A percentile compares a stretch with the other conserved stretches of the same genome.
These are phyloP conservation scores for Metschnikowia rubicola DNA, from an alignment of 805 yeast genomes.

Conservation along the genomic window DNA sequence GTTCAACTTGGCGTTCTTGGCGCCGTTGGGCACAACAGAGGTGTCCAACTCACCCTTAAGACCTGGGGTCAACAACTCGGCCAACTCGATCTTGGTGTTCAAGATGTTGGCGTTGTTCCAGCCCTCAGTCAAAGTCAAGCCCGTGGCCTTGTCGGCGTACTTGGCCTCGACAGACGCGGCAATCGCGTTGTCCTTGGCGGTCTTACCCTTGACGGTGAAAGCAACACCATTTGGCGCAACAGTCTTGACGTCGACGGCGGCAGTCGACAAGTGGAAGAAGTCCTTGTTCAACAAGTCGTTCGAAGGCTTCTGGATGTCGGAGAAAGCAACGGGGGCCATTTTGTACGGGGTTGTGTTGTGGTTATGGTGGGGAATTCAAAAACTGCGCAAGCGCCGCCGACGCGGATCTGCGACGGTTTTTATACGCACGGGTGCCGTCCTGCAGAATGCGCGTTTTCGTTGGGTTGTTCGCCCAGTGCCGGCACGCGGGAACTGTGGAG, in stretches of 20 bases:
- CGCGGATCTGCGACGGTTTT: slow-evolving; percentile 13
- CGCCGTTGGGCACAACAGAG: slow-evolving; percentile 77
- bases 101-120: slow-evolving; percentile 94
- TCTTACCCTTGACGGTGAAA: slow-evolving; percentile 91
- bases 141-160: slow-evolving; percentile 88
- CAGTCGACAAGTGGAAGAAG: slow-evolving; percentile 88
- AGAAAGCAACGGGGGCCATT: slow-evolving; percentile 76
- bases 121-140: slow-evolving; percentile 92
- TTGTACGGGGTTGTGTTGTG: neutral
- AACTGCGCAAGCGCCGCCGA: slow-evolving; percentile 9
- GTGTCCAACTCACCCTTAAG: slow-evolving; percentile 90
- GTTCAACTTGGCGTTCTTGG: slow-evolving; percentile 86
- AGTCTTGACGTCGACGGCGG: slow-evolving; percentile 85
- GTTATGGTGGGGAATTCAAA: slow-evolving; percentile 1
- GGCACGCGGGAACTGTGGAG: neutral
- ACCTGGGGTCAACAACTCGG: slow-evolving; percentile 91
- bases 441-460: slow-evolving; percentile 15
- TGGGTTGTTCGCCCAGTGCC: slow-evolving; percentile 4
- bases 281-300: slow-evolving; percentile 87
- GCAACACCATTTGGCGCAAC: slow-evolving; percentile 95
- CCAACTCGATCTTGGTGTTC: slow-evolving; percentile 89
- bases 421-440: slow-evolving; percentile 11
- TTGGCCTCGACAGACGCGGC: slow-evolving; percentile 89
- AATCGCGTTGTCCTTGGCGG: slow-evolving; percentile 73
- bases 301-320: slow-evolving; percentile 89